These are phyloP conservation scores for Phytophthora tentaculata DNA, from an alignment of 352 stramenopile genomes.

Conservation along the genomic window DNA sequence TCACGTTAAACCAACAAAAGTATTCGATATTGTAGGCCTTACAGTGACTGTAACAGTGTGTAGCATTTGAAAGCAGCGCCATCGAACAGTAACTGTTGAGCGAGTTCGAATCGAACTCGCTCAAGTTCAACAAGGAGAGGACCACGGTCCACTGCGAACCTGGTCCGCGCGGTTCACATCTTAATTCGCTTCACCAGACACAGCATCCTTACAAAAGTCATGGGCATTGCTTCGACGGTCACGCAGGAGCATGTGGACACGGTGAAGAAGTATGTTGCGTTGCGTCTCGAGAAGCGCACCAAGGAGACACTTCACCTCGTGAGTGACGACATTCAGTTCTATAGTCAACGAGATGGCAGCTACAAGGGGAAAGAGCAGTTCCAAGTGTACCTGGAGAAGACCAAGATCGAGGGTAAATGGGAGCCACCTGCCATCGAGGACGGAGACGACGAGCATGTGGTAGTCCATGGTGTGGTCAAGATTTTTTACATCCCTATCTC, in stretches of 20 bases:
- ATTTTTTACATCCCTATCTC: constrained; percentile 63
- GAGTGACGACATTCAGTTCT: constrained; percentile 61
- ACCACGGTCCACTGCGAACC: constrained; percentile 19
- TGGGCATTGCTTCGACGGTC: constrained; percentile 39
- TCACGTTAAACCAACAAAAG: background rate
- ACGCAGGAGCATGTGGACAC: constrained; percentile 50
- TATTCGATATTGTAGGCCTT: too few relatives aligned
- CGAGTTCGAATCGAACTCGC: too few relatives aligned
- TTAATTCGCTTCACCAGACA: constrained; percentile 17
- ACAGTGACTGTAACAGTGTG: too few relatives aligned
- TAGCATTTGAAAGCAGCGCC: too few relatives aligned
- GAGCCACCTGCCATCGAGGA: constrained; percentile 47
- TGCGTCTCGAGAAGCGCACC: constrained; percentile 48
- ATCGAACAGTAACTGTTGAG: too few relatives aligned
- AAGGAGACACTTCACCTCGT: constrained; percentile 54
- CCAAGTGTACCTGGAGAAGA: constrained; percentile 55
- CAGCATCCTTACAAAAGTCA: constrained; percentile 8
- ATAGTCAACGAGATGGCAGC: constrained; percentile 54
- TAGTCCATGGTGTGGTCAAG: constrained; percentile 58
- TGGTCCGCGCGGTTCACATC: constrained; percentile 23
- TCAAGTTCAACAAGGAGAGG: constrained; percentile 25
- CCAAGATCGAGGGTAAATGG: constrained; percentile 56
- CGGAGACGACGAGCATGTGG: constrained; percentile 50
- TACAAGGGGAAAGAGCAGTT: constrained; percentile 56
- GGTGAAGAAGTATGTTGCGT: constrained; percentile 48